Base-by-base conservation (phyloP, 2,329 filamentous ascomycete species). In the Diaporthe vexans region DNA sequence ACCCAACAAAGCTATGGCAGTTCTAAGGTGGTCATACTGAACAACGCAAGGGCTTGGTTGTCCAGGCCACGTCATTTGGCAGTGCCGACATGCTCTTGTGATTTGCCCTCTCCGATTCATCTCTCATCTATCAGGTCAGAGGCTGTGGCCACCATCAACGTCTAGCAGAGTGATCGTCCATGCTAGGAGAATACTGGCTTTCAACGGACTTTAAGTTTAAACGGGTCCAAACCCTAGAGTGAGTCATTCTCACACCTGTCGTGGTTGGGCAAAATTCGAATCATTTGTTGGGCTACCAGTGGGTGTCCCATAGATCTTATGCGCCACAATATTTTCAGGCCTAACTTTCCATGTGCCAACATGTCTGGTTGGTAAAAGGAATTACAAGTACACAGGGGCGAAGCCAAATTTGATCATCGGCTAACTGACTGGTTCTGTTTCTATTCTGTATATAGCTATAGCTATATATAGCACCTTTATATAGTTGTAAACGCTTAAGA, bases 51-150 rank as follows among this genome's bases (percentile, higher is more conserved):
- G 46, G 13, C 29, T 67, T 67, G 13, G 63, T 24, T 24, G 10
- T 19, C 9, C 46, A 26, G 33, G 48, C 63, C 63, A 52, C 63
- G 63, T 67, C 63, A 67, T 51, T 37, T 15, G 13, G 13, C 10
- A 52, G 11, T 21, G 21, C 29, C 17, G 24, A 7, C 46, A 8
- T 37, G 46, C 11, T 26, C 15, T 2, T 24, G 52, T 67, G 63
- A 52, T 29, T 52, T 52, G 21, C 35, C 29, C 29, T 3, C 26
- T 37, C 26, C 26, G 43, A 51, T 51, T 24, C 26, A 24, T 21
- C 17, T 19, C 35, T 10, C 7, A 24, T 17, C 6, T 21, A 21
- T 24, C 4, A 6, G 6, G 13, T 24, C 61, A 51, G 43, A 51
- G 29, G 1, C 29, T 37, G 19, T 26, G 0, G 13, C 17, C 26